Percentiles rank a stretch among this genome's conserved stretches.
Evolutionary conservation across 139 green algal genomes (phyloP).

Genomic region (Volvox reticuliferus): DNA sequence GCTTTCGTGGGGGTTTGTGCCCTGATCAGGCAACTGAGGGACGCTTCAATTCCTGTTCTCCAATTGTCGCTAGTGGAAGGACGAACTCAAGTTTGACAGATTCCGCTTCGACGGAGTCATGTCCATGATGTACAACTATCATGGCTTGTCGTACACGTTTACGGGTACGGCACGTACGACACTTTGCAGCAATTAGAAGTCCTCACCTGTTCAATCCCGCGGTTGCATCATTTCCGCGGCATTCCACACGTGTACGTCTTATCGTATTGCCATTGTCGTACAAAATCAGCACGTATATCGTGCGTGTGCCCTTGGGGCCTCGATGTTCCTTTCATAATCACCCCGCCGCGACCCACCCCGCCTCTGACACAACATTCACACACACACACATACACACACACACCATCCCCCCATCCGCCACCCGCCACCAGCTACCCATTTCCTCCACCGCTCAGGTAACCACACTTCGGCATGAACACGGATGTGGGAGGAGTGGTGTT

Average conservation of each 20-base stretch:
- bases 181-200: too few relatives aligned
- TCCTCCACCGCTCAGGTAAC: conserved; percentile 68
- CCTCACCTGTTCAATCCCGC: too few relatives aligned
- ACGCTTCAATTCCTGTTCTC: conserved; percentile 94
- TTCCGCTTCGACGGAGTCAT: conserved; percentile 97
- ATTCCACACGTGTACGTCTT: too few relatives aligned
- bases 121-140: conserved; percentile 99
- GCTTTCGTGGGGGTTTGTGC: too few relatives aligned
- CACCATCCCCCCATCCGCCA: neutral
- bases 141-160: conserved; percentile 96
- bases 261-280: too few relatives aligned
- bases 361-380: too few relatives aligned
- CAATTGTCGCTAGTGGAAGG: conserved; percentile 96
- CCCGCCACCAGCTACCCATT: neutral
- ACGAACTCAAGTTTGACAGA: conserved; percentile 98
- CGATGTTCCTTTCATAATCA: too few relatives aligned
- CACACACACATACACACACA: too few relatives aligned
- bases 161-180: conserved; percentile 62
- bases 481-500: conserved; percentile 93
- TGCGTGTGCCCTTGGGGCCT: too few relatives aligned
- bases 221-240: too few relatives aligned
- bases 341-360: too few relatives aligned
- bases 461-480: conserved; percentile 97
- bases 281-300: too few relatives aligned
- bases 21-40: conserved; percentile 89